Base-by-base conservation (phyloP, 1,284 basidiomycete genomes). In the Peniophora sp. region DNA sequence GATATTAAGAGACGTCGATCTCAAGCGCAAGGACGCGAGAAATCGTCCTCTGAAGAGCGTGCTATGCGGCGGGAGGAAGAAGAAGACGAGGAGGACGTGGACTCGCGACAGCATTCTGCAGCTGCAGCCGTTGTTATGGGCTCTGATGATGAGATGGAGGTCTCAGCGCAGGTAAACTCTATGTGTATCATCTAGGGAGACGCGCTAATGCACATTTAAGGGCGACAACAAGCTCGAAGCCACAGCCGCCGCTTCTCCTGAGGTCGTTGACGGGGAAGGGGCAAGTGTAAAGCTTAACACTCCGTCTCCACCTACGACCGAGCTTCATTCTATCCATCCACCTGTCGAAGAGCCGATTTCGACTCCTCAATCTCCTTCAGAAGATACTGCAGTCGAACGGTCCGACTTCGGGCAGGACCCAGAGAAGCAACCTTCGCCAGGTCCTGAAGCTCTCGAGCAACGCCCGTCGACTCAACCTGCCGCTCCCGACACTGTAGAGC, bases 101-200 rank as follows among this genome's bases (percentile, higher is more conserved):
- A 32, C 27, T 32, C 27, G 27, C 27, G 27, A 5, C 27, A 32
- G 11, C 32, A 38, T 16, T 36, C 45, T 24, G 17, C 19, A 3
- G 49, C 48, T 11, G 9, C 23, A n/a, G 45, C 45, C 8, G 38
- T 57, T 22, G 55, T 52, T 22, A 55, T 58, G 55, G 56, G 57
- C 45, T 48, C 47, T 19, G 27, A 32, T 32, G 27, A 6, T 12
- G 27, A 32, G 27, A 32, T 32, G 12, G 27, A 32, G 27, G 27
- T 32, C 27, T 12, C 27, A 5, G 6, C 27, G 27, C 27, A 32
- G 27, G 27, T 32, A 6, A 32, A 12, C 22, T 46, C 32, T 10
- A 23, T 24, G 22, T 23, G 16, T 34, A 32, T 41, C n/a, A 41
- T 41, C n/a, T n/a, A n/a, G n/a, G n/a, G n/a, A n/a, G n/a, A n/a